These are phyloP conservation scores for Pseudonitzschia delicatissima DNA, from an alignment of 108 stramenopile species.

Conservation along the genomic window DNA sequence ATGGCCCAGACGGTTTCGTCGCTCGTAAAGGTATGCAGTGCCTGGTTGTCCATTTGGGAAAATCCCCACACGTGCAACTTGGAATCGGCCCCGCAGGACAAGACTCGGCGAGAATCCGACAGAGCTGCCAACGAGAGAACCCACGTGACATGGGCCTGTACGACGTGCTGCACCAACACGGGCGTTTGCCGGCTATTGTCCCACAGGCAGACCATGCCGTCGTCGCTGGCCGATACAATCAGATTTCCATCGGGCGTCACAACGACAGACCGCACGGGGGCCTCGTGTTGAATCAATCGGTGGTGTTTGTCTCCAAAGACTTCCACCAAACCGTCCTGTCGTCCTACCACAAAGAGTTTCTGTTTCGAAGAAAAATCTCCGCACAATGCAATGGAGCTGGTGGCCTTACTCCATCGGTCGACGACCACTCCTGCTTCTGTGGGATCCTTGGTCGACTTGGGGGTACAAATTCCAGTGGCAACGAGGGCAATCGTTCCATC, in stretches of 20 bases:
- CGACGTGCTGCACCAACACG: conserved; percentile 42
- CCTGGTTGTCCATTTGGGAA: conserved; percentile 23
- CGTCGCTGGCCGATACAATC: conserved; percentile 39
- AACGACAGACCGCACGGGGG: conserved; percentile 36
- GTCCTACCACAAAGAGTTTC: conserved; percentile 31
- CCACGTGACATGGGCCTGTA: conserved; percentile 43
- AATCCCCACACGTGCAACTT: conserved; percentile 41
- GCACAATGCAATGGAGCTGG: conserved; percentile 21
- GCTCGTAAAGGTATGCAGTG: conserved; percentile 39
- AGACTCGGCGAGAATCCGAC: conserved; percentile 37
- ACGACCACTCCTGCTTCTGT: conserved; percentile 31
- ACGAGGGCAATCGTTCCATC: conserved; percentile 45
- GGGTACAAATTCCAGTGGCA: conserved; percentile 37
- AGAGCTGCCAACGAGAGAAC: conserved; percentile 25
- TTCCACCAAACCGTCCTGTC: conserved; percentile 46
- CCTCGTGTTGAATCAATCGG: conserved; percentile 35
- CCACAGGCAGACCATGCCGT: conserved; percentile 43
- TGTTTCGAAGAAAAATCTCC: conserved; percentile 25
- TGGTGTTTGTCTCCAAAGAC: conserved; percentile 16
- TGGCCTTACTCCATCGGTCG: conserved; percentile 15
- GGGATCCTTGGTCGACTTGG: conserved; percentile 29
- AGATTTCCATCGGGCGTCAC: conserved; percentile 44
- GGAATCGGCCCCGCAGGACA: conserved; percentile 38
- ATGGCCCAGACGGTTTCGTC: conserved; percentile 31
- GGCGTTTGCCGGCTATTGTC: conserved; percentile 22